Percentiles rank a stretch among this genome's conserved stretches.
Evolutionary conservation across 2,329 filamentous ascomycete genomes (phyloP).

Genomic region (Trichoderma oligosporum): DNA sequence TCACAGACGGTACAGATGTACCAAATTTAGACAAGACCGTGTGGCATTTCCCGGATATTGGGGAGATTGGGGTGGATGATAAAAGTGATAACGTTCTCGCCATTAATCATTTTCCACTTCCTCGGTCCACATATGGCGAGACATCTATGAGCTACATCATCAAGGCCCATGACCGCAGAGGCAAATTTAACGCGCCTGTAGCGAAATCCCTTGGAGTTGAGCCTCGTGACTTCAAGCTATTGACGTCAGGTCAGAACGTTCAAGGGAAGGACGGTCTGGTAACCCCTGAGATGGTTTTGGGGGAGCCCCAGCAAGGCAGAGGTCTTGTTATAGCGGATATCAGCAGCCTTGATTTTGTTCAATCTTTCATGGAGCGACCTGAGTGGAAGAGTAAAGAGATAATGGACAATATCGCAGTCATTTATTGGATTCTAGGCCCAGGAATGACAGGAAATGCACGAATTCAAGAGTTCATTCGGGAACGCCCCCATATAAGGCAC

Average conservation of each 20-base stretch:
- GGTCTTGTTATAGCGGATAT: constrained; percentile 80
- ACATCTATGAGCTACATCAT: constrained; percentile 84
- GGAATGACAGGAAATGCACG: constrained; percentile 60
- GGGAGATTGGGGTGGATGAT: constrained; percentile 19
- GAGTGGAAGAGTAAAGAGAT: constrained; percentile 67
- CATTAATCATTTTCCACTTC: constrained; percentile 47
- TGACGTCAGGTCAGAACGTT: constrained; percentile 63
- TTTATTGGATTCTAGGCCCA: constrained; percentile 79
- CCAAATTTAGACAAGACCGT: constrained; percentile 26
- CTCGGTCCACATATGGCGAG: constrained; percentile 60
- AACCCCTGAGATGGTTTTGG: constrained; percentile 84
- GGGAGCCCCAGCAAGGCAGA: constrained; percentile 59
- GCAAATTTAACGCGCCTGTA: constrained; percentile 68
- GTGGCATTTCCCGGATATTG: constrained; percentile 28
- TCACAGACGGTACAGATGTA: constrained; percentile 22
- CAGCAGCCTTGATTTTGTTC: constrained; percentile 66
- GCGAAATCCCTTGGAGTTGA: constrained; percentile 64
- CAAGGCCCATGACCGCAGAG: constrained; percentile 69
- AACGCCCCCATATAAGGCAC: constrained; percentile 62
- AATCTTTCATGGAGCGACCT: constrained; percentile 61
- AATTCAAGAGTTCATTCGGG: constrained; percentile 66
- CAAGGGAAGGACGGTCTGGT: constrained; percentile 59
- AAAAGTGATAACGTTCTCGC: constrained; percentile 22
- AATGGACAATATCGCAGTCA: constrained; percentile 61
- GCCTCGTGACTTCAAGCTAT: constrained; percentile 51